Conservation (phyloP, 768 basidiomycete genomes). For the Podaxis sp. region DNA sequence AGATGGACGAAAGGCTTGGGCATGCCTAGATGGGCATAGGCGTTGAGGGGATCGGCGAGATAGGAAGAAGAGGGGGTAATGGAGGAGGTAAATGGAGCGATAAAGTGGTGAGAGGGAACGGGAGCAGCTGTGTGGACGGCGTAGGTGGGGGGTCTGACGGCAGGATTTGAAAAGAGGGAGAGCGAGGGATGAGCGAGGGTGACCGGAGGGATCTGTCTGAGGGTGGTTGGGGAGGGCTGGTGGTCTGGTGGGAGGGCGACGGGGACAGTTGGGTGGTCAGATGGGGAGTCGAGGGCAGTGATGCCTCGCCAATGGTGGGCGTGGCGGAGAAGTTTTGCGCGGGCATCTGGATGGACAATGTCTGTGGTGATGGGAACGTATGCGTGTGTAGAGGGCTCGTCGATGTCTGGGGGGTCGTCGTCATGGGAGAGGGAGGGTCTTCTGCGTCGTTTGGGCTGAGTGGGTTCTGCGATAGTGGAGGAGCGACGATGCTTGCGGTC, state of each 20-base stretch:
- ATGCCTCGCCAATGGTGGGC: slow-evolving; percentile 67
- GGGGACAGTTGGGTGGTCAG: slow-evolving; percentile 6
- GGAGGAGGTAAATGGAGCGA: slow-evolving; percentile 60
- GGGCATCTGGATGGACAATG: slow-evolving; percentile 35
- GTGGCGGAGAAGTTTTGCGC: slow-evolving; percentile 48
- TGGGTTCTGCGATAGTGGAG: slow-evolving; percentile 17
- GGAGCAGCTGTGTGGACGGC: slow-evolving; percentile 60
- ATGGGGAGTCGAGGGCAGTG: slow-evolving; percentile 33
- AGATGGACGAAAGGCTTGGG: slow-evolving; percentile 83
- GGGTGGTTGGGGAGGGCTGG: slow-evolving; percentile 10
- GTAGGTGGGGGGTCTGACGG: slow-evolving; percentile 54
- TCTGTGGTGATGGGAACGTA: slow-evolving; percentile 46
- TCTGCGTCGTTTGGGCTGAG: slow-evolving; percentile 10
- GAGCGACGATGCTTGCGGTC: slow-evolving; percentile 21
- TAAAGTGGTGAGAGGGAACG: slow-evolving; percentile 48
- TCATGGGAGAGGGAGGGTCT: slow-evolving; percentile 22
- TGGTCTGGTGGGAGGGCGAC: slow-evolving; percentile 15
- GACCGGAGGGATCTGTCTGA: slow-evolving; percentile 17
- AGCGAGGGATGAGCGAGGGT: slow-evolving; percentile 26
- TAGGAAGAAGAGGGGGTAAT: slow-evolving; percentile 68
- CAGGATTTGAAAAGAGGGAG: slow-evolving; percentile 26
- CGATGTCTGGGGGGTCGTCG: slow-evolving; percentile 45
- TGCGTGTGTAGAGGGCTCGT: slow-evolving; percentile 40
- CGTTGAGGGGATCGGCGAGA: slow-evolving; percentile 76
- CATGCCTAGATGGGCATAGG: slow-evolving; percentile 78